Conservation (phyloP, 2,329 filamentous ascomycete species). For the Keithomyces neogunnii region DNA sequence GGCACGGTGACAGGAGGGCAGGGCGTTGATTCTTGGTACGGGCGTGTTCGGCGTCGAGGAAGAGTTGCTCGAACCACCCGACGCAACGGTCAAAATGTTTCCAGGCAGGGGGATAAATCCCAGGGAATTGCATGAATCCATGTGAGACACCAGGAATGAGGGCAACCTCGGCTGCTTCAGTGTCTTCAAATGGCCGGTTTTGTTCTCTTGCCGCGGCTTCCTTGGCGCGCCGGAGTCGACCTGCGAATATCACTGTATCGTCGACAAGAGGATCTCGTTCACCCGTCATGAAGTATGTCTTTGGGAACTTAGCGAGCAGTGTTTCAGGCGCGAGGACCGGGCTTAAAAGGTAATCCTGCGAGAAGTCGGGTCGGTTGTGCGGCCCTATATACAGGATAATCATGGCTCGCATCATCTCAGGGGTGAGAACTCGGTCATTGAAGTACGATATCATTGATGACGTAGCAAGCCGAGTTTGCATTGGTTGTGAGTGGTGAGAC, state of each 20-base stretch:
- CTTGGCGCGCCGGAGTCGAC: constrained; percentile 74
- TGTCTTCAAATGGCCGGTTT: constrained; percentile 25
- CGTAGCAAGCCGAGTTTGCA: constrained; percentile 84
- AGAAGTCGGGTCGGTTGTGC: constrained; percentile 87
- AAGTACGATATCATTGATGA: constrained; percentile 98
- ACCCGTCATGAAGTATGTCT: constrained; percentile 88
- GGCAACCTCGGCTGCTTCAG: constrained; percentile 56
- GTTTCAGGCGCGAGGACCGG: constrained; percentile 83
- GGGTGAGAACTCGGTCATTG: constrained; percentile 87
- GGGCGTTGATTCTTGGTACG: constrained; percentile 15
- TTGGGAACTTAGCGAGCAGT: constrained; percentile 79
- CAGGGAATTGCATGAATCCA: constrained; percentile 87
- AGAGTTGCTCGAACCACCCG: constrained; percentile 74
- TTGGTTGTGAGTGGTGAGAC: constrained; percentile 46
- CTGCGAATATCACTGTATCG: constrained; percentile 94
- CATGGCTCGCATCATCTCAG: constrained; percentile 99
- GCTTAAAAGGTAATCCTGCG: constrained; percentile 81
- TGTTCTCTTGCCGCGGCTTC: constrained; percentile 31
- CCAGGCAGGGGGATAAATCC: constrained; percentile 84
- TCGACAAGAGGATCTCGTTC: constrained; percentile 94
- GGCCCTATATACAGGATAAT: constrained; percentile 96
- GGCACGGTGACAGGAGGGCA: neutral
- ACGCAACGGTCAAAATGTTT: constrained; percentile 73
- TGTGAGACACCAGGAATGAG: constrained; percentile 86
- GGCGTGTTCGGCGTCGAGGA: constrained; percentile 42